Evolutionary conservation across 2,329 filamentous ascomycete genomes (phyloP).

Genomic region (Verticillium alfalfae): DNA sequence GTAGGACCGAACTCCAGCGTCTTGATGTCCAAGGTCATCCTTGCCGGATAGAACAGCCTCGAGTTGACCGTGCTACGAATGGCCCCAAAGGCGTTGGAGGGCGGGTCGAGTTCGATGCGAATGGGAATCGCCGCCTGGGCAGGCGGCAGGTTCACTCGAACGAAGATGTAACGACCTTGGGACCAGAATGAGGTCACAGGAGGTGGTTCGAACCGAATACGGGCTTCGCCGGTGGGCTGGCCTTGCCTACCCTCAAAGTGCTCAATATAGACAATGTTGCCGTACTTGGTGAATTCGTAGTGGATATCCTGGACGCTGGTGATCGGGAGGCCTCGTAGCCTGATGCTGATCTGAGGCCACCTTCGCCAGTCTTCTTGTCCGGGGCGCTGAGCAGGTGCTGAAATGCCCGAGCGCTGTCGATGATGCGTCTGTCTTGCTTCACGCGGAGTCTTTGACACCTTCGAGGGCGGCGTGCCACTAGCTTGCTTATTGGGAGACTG

Average conservation of each 20-base stretch:
- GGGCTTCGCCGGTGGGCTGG: constrained; percentile 31
- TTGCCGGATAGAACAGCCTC: constrained; percentile 21
- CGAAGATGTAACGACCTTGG: background rate
- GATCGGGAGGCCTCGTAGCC: background rate
- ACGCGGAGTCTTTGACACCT: no score
- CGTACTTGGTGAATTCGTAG: constrained; percentile 43
- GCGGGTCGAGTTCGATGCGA: background rate
- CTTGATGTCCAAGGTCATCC: constrained; percentile 34
- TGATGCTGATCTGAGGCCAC: background rate
- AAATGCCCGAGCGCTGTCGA: background rate
- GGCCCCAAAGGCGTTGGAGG: background rate
- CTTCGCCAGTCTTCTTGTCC: background rate
- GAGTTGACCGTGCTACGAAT: constrained; percentile 23
- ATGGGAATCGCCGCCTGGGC: background rate
- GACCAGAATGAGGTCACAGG: constrained; percentile 47
- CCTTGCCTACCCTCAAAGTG: constrained; percentile 39
- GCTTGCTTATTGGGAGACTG: no score
- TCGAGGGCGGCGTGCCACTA: no score
- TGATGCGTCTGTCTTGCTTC: no score
- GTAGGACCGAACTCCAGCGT: constrained; percentile 59
- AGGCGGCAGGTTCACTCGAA: background rate
- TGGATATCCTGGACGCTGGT: constrained; percentile 35
- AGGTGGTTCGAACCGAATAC: constrained; percentile 53
- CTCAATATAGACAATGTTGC: constrained; percentile 51
- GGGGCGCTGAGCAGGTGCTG: background rate